phyloP scores from a whole-genome alignment of 192 early-diverging fungal genomes.

The Coemansia brasiliensis region DNA sequence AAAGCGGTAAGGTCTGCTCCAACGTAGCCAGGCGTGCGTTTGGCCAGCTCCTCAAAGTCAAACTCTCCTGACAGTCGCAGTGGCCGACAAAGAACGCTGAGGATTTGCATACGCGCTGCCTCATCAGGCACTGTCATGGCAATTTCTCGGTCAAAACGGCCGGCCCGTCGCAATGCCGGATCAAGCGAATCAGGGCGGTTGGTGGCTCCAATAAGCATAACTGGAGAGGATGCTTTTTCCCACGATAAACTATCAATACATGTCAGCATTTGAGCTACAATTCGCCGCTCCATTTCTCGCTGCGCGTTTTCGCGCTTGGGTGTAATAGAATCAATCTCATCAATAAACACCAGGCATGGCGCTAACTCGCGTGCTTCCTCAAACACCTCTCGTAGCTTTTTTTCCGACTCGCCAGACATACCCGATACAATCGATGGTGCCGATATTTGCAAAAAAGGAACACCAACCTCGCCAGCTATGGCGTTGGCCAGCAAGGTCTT shows the following conservation, averaged over 20 bases:
- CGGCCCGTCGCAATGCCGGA: conserved; percentile 77
- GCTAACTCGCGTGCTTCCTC: conserved; percentile 88
- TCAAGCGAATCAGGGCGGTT: conserved; percentile 88
- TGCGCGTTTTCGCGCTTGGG: conserved; percentile 76
- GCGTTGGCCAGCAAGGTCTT: conserved; percentile 95
- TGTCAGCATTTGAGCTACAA: conserved; percentile 95
- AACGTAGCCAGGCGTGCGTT: conserved; percentile 94
- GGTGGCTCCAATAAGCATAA: conserved; percentile 89
- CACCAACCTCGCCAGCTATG: conserved; percentile 89
- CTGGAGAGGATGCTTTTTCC: conserved; percentile 86
- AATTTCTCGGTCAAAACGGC: conserved; percentile 88
- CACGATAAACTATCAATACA: conserved; percentile 92
- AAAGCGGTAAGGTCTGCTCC: conserved; percentile 95
- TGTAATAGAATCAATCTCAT: conserved; percentile 97
- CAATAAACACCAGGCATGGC: conserved; percentile 93
- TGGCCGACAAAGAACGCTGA: conserved; percentile 52
- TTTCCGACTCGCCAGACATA: conserved; percentile 98
- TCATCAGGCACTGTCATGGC: conserved; percentile 90
- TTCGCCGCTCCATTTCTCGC: conserved; percentile 93
- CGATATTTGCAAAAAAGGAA: conserved; percentile 91
- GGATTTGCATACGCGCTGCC: conserved; percentile 69
- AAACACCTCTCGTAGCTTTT: conserved; percentile 96
- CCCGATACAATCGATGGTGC: conserved; percentile 94
- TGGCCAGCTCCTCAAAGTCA: conserved; percentile 76
- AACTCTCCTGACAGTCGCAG: conserved; percentile 80